Percentiles rank a stretch among this genome's conserved stretches.
These are phyloP conservation scores for Basipetospora chlamydospora DNA, from an alignment of 2,329 filamentous ascomycete species.

Conservation along the genomic window DNA sequence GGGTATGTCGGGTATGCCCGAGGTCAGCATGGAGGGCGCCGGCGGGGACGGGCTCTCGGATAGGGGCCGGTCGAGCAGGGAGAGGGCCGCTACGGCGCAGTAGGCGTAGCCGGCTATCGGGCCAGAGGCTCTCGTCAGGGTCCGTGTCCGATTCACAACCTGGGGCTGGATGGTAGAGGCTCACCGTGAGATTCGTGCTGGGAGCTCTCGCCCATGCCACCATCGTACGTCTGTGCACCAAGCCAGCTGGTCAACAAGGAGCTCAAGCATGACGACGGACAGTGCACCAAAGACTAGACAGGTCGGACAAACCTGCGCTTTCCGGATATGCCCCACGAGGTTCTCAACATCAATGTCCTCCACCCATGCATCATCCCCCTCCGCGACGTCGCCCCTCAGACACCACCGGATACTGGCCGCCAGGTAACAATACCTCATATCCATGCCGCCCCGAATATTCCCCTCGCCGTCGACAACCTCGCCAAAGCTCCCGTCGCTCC, in stretches of 20 bases:
- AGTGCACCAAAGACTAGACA: not conserved
- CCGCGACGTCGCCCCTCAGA: conserved; percentile 45
- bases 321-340: conserved; percentile 56
- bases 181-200: conserved; percentile 72
- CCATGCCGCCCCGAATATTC: conserved; percentile 58
- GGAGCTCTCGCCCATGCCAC: conserved; percentile 65
- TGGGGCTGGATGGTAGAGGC: conserved; percentile 13
- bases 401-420: conserved; percentile 73
- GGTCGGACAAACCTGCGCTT: conserved; percentile 31
- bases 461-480: conserved; percentile 53
- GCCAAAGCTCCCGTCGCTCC: conserved; percentile 78
- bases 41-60: conserved; percentile 11
- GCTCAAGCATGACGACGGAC: not conserved
- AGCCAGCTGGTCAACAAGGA: conserved; percentile 6
- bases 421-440: conserved; percentile 80
- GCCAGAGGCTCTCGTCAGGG: no score
- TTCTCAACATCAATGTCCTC: conserved; percentile 62
- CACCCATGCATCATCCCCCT: conserved; percentile 36
- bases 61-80: conserved; percentile 53
- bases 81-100: conserved; percentile 67
- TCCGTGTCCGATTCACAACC: no score
- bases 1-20: conserved; percentile 18
- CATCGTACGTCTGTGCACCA: conserved; percentile 82
- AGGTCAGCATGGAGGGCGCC: conserved; percentile 10
- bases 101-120: conserved; percentile 73